Base-by-base conservation (phyloP, 2,329 filamentous ascomycete species). In the Pseudomassariella vexata region DNA sequence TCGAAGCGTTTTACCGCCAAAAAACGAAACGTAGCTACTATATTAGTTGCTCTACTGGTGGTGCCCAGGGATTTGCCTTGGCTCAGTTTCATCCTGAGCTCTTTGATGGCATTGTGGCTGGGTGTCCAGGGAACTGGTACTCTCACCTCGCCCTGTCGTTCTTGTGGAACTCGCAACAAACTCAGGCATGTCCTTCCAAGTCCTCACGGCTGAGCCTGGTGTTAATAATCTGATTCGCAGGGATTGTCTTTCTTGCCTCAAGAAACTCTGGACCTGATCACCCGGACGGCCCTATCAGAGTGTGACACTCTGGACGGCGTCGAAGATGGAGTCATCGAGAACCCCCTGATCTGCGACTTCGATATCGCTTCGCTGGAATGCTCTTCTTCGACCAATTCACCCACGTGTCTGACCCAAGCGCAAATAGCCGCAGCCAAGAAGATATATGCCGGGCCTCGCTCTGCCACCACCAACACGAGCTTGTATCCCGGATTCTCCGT, bases 71-170 rank as follows among this genome's bases (percentile, higher is more conserved):
- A 1, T 60, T 59, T 36, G 56, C 61, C 17, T 41, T 60, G n/a
- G 57, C 59, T 3, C 55, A 63, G 30, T 57, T 45, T 11, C 55
- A 63, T 34, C 60, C 62, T 1, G 42, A 54, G 2, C 46, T 64
- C 5, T 65, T 66, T 25, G 59, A 65, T 38, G 62, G 63, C 2
- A 63, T 66, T 5, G 44, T 56, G 22, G 62, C 58, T 7, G 59
- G 35, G 10, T 50, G 47, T 19, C 62, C 62, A 5, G 62, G 58
- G 0, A 55, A 59, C 27, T 62, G 52, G 51, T 60, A 58, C 28
- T 52, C 49, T 1, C 44, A 47, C 21, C 29, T 47, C 2, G 37
- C 36, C 1, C 18, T 47, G 3, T 46, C 41, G 2, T 47, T 46
- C 22, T 22, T 47, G 7, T 46, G 39, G 36, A 48, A 48, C 19